phyloP scores from a whole-genome alignment of 1,284 basidiomycete genomes.

The Ustilago shanxiensis region DNA sequence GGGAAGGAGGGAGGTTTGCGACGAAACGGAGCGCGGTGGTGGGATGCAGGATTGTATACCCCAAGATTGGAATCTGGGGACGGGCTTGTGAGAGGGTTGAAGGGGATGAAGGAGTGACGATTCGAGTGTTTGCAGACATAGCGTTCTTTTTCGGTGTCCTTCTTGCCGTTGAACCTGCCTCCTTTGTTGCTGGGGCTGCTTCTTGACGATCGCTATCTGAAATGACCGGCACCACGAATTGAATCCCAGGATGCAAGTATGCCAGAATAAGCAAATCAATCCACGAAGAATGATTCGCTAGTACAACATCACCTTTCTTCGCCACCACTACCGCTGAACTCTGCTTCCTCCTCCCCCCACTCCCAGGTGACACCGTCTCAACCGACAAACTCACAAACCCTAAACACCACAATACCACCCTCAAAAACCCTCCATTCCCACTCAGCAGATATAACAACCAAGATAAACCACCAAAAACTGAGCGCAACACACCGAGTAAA shows the following conservation, averaged over 20 bases:
- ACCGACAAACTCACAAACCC: constrained; percentile 16
- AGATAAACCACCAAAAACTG: constrained; percentile 4
- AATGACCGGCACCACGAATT: constrained; percentile 32
- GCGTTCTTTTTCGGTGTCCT: constrained; percentile 47
- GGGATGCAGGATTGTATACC: constrained; percentile 16
- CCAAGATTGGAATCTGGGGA: constrained; percentile 14
- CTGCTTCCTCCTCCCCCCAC: background rate
- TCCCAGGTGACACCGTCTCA: constrained; percentile 1
- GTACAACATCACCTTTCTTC: constrained; percentile 56
- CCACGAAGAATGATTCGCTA: constrained; percentile 64
- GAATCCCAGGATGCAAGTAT: constrained; percentile 40
- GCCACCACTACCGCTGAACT: background rate
- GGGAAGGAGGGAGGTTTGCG: constrained; percentile 23
- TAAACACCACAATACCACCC: constrained; percentile 14
- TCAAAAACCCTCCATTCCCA: background rate
- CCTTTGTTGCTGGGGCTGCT: background rate
- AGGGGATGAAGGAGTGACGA: constrained; percentile 25
- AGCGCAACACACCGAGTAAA: constrained; percentile 22
- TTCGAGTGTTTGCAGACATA: constrained; percentile 45
- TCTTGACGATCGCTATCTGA: background rate
- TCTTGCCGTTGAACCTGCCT: background rate
- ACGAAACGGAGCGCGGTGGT: constrained; percentile 5
- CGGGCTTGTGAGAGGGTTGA: constrained; percentile 5
- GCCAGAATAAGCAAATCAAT: constrained; percentile 64
- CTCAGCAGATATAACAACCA: constrained; percentile 15